Conservation (phyloP, 2,329 filamentous ascomycete species). For the Coleophoma eucalyptorum region DNA sequence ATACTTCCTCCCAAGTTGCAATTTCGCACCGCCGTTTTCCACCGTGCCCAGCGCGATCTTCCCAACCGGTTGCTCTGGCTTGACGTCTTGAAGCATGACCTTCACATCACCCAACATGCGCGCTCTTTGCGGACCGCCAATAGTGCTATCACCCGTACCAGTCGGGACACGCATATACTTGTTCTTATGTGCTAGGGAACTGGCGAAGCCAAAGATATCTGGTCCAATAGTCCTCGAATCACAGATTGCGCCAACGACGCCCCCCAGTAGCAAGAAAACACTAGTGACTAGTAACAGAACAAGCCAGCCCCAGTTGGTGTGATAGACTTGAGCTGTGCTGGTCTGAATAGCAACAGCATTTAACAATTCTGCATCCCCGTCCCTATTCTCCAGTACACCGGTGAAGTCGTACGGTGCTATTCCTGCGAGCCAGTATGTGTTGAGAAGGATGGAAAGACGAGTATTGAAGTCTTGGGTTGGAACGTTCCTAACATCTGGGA, state of each 20-base stretch:
- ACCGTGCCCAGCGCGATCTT: slow-evolving; percentile 11
- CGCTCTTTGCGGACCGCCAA: slow-evolving; percentile 7
- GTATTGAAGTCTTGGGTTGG: background rate
- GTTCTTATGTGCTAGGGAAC: slow-evolving; percentile 8
- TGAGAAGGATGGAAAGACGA: slow-evolving; percentile 9
- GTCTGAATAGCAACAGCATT: background rate
- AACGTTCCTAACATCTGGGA: background rate
- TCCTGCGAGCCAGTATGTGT: slow-evolving; percentile 9
- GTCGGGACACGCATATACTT: slow-evolving; percentile 6
- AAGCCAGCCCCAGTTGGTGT: slow-evolving; percentile 6
- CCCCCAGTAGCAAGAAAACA: slow-evolving; percentile 3
- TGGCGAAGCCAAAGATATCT: slow-evolving; percentile 11
- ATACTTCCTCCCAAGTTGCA: slow-evolving; percentile 7
- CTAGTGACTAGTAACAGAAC: slow-evolving; percentile 1
- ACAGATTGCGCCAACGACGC: slow-evolving; percentile 6
- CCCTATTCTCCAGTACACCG: slow-evolving; percentile 1
- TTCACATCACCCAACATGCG: slow-evolving; percentile 6
- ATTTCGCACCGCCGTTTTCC: background rate
- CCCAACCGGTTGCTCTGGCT: slow-evolving; percentile 7
- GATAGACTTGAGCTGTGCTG: background rate
- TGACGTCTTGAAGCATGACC: slow-evolving; percentile 16
- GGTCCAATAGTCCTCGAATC: slow-evolving; percentile 4
- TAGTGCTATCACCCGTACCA: background rate
- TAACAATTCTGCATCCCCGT: background rate
- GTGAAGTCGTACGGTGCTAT: slow-evolving; percentile 1